Evolutionary conservation across 2,329 filamentous ascomycete species (phyloP).

Genomic region (Purpureocillium lavendulum): DNA sequence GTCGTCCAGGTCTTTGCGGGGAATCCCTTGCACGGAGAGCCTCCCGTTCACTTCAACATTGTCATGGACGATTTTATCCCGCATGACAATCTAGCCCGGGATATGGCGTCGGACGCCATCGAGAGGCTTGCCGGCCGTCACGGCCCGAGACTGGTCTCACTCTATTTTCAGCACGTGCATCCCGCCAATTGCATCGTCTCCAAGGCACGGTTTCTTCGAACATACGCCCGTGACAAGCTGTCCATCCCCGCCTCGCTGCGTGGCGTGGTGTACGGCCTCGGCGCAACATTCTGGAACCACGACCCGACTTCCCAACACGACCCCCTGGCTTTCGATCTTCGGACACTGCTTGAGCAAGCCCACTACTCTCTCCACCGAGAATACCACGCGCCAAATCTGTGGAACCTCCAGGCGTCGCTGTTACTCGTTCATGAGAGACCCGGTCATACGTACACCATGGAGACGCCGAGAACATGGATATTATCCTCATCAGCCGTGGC

Average conservation of each 20-base stretch:
- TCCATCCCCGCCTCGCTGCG: slow-evolving; percentile 25
- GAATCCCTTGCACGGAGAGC: slow-evolving; percentile 5
- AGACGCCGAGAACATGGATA: slow-evolving; percentile 27
- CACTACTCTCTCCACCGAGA: slow-evolving; percentile 25
- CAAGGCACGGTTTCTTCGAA: slow-evolving; percentile 22
- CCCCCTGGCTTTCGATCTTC: too few species aligned
- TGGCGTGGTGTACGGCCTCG: slow-evolving; percentile 24
- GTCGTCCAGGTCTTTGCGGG: background rate
- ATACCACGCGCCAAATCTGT: slow-evolving; percentile 26
- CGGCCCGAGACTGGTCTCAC: slow-evolving; percentile 20
- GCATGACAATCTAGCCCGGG: slow-evolving; percentile 21
- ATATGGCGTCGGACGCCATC: slow-evolving; percentile 22
- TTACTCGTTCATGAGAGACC: slow-evolving; percentile 27
- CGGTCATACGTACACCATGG: slow-evolving; percentile 25
- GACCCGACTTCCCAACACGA: slow-evolving; percentile 6
- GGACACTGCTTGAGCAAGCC: slow-evolving; percentile 16
- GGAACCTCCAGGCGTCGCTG: slow-evolving; percentile 26
- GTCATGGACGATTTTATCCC: slow-evolving; percentile 25
- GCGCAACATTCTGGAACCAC: slow-evolving; percentile 12
- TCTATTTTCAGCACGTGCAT: slow-evolving; percentile 30
- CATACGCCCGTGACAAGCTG: slow-evolving; percentile 18
- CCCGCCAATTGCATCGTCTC: slow-evolving; percentile 25
- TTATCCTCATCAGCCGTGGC: slow-evolving; percentile 25
- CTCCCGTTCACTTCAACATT: slow-evolving; percentile 28
- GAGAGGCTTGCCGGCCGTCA: slow-evolving; percentile 22